Conservation (phyloP, 2,329 filamentous ascomycete genomes). For the Samsoniella hepiali region DNA sequence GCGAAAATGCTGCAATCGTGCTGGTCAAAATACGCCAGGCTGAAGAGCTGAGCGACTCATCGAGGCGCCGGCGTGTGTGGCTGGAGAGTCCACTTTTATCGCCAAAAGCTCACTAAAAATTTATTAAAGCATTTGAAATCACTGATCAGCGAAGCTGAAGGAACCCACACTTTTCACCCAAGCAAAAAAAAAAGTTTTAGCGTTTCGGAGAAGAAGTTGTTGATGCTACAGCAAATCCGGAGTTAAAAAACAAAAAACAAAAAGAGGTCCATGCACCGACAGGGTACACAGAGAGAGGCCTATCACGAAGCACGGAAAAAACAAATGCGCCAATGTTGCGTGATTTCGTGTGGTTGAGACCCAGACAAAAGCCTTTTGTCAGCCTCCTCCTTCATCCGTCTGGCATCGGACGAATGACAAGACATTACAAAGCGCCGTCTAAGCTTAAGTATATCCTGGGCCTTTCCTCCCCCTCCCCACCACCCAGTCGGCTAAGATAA, state of each 20-base stretch:
- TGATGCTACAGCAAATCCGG: neutral
- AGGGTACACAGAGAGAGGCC: neutral
- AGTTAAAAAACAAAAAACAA: neutral
- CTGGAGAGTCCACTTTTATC: slow-evolving; percentile 6
- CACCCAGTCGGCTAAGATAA: neutral
- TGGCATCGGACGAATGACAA: neutral
- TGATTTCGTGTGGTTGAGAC: neutral
- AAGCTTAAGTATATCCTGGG: neutral
- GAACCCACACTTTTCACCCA: neutral
- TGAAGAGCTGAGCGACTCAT: neutral
- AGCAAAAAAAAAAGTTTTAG: neutral
- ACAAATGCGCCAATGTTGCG: neutral
- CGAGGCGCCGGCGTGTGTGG: neutral
- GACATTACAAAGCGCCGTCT: slow-evolving; percentile 7
- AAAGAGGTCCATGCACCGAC: no score
- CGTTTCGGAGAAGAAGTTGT: neutral
- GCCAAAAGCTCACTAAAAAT: neutral
- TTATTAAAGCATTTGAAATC: slow-evolving; percentile 17
- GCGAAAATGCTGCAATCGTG: neutral
- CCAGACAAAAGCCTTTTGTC: neutral
- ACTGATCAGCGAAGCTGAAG: neutral
- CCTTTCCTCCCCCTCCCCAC: no score
- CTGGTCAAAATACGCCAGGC: slow-evolving; percentile 9
- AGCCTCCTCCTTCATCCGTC: neutral
- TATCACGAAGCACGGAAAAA: neutral